Conservation (phyloP, 164 flowering plant genomes). For the Tinospora cordifolia region DNA sequence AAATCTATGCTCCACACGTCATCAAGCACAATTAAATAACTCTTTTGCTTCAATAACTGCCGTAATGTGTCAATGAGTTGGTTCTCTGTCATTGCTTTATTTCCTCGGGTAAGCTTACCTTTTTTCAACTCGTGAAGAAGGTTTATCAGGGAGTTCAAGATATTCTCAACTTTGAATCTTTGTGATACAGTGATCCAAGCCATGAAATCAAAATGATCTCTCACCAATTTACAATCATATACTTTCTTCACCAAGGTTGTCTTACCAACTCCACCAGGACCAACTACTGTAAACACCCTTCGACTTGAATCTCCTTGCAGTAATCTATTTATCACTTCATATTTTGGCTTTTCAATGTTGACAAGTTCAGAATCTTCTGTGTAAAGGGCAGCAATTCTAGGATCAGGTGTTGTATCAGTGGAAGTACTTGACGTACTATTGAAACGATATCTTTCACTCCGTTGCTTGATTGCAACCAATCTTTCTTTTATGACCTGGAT, state of each 20-base stretch:
- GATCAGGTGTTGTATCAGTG: not conserved
- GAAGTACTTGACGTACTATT: too few relatives aligned
- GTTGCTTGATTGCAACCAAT: not conserved
- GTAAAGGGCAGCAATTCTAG: constrained; percentile 2
- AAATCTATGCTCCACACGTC: not conserved
- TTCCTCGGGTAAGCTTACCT: not conserved
- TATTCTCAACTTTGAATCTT: not conserved
- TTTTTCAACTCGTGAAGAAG: not conserved
- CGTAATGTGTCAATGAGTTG: not conserved
- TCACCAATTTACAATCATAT: not conserved
- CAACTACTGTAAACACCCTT: not conserved
- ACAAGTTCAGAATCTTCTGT: constrained; percentile 5
- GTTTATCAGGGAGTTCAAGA: constrained; percentile 3
- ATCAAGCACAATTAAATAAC: constrained; percentile 8
- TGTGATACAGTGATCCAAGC: constrained; percentile 8
- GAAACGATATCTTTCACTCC: not conserved
- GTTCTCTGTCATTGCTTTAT: not conserved
- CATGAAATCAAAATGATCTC: not conserved
- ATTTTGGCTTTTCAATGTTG: not conserved
- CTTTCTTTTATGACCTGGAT: constrained; percentile 2
- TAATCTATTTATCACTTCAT: not conserved
- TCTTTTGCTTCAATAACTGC: constrained; percentile 3
- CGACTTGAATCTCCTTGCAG: not conserved
- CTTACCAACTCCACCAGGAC: constrained; percentile 5
- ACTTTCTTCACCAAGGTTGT: not conserved